Evolutionary conservation across 2,329 filamentous ascomycete genomes (phyloP), one percentile per base, ranked within the genome.

Genomic region (Clarireedia sp.): DNA sequence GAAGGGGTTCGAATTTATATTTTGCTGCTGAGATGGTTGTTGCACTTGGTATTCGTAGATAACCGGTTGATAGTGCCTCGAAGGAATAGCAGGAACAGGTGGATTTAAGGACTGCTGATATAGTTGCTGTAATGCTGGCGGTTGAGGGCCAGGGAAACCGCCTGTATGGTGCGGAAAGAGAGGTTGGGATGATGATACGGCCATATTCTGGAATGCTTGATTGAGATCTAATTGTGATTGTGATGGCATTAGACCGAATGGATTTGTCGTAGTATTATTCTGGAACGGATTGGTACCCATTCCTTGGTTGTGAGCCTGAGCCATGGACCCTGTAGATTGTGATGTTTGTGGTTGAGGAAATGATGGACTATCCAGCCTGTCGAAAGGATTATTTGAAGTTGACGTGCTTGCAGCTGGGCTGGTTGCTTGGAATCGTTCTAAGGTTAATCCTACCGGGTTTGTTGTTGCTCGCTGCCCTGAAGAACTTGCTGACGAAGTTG

Each of bases 91-190:
- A 24, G 67, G 65, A 24, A 68, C 64, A 17, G 66, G 63, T 23
- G 68, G 68, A 7, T 66, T 66, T 60, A 67, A 64, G 17, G 63
- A 65, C 52, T 67, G 65, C 63, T 73, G 68, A 21, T 71, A 68
- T 5, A 66, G 33, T 56, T 64, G 74, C 66, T 61, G 65, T 17
- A 61, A 57, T 29, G 60, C 54, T 74, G 76, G 57, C 74, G 76
- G 59, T 69, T 71, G 57, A 29, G 71, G 72, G 61, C 52, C 59
- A 48, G 65, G 62, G 45, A 78, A 60, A 21, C 82, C 87, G 53
- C 87, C 87, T 1, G 88, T 91, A 53, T 85, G 83, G 65, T 90
- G 83, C 7, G 88, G 86, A 67, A 91, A 90, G 29, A 90, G 74
- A 38, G 81, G 81, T 62, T 83, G 82, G 41, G 62, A 60, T 21